Percentiles rank a stretch among this genome's conserved stretches.
phyloP scores from a whole-genome alignment of 1,284 basidiomycete genomes.

The Athelia psychrophila region DNA sequence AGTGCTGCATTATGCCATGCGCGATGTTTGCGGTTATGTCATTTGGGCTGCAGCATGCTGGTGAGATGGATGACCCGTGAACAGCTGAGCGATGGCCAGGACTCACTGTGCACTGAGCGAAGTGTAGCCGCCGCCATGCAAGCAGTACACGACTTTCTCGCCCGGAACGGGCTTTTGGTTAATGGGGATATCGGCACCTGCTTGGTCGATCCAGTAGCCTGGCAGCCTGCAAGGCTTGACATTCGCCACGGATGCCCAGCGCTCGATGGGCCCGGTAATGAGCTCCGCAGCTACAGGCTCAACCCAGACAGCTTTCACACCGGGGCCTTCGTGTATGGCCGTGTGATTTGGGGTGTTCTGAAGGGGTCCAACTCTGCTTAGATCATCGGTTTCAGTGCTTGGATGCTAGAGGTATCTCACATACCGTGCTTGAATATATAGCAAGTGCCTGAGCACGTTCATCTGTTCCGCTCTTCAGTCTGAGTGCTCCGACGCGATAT shows the following conservation, averaged over 20 bases:
- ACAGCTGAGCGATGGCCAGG: slow-evolving; percentile 32
- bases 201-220: slow-evolving; percentile 55
- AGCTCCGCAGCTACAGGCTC: slow-evolving; percentile 39
- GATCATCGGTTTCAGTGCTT: not conserved
- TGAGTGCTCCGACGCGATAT: not conserved
- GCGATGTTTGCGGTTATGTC: not conserved
- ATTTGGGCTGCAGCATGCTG: not conserved
- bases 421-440: not conserved
- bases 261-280: slow-evolving; percentile 44
- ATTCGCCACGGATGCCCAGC: slow-evolving; percentile 36
- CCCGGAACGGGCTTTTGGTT: slow-evolving; percentile 35
- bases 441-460: not conserved
- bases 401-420: not conserved
- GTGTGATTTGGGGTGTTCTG: slow-evolving; percentile 31
- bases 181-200: slow-evolving; percentile 28
- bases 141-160: slow-evolving; percentile 49
- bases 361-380: slow-evolving; percentile 34
- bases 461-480: not conserved
- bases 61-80: slow-evolving; percentile 16
- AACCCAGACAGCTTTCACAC: slow-evolving; percentile 52
- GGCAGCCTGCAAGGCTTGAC: slow-evolving; percentile 44
- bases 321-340: slow-evolving; percentile 34
- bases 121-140: slow-evolving; percentile 51
- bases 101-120: slow-evolving; percentile 35
- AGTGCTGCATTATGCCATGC: slow-evolving; percentile 1